Conservation (phyloP, 1,284 basidiomycete species). For the Melampsora americana region DNA sequence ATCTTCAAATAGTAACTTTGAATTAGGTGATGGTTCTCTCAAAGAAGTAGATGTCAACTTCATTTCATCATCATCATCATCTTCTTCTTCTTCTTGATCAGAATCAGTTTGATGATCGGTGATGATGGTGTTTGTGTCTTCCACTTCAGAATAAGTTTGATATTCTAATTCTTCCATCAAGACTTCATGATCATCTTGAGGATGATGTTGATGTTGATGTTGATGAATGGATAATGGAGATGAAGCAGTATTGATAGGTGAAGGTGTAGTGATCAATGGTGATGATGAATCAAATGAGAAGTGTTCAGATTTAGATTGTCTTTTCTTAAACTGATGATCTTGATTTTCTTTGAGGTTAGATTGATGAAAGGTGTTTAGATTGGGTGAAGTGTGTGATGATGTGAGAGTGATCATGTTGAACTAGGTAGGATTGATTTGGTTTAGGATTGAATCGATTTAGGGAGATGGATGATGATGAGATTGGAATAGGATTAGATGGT, state of each 20-base stretch:
- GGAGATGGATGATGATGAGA: too few species aligned
- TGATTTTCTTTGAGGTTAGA: too few species aligned
- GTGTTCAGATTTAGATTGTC: too few species aligned
- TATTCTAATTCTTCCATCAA: not conserved
- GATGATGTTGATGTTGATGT: not conserved
- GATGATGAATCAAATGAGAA: too few species aligned
- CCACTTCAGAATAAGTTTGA: too few species aligned
- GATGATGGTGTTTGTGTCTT: not conserved
- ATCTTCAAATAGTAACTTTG: not conserved
- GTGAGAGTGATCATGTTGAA: too few species aligned
- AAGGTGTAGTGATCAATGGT: not conserved
- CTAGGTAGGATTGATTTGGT: too few species aligned
- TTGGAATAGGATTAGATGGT: too few species aligned
- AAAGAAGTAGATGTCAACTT: not conserved
- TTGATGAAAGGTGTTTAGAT: too few species aligned
- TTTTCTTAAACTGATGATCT: too few species aligned
- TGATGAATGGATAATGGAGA: not conserved
- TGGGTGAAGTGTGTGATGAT: too few species aligned
- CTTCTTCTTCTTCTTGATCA: not conserved
- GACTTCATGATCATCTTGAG: not conserved
- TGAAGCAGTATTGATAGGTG: not conserved
- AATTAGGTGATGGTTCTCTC: not conserved
- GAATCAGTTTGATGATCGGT: not conserved
- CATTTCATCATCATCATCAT: not conserved
- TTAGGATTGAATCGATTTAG: too few species aligned